These are phyloP conservation scores for Lepidium sativum DNA, from an alignment of 345 rosid genomes.

Conservation along the genomic window DNA sequence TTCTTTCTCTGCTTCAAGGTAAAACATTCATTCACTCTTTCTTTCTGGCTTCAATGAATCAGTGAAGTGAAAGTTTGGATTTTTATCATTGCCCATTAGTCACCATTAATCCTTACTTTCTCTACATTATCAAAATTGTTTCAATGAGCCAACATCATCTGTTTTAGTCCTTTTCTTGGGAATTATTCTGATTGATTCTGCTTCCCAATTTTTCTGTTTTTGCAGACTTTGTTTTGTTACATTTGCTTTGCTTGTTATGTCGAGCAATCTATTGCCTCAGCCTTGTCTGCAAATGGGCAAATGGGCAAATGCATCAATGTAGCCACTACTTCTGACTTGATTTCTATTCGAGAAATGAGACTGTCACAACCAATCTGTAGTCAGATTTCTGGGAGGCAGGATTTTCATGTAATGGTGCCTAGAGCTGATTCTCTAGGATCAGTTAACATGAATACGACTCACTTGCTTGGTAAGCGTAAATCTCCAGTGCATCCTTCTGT, in stretches of 20 bases:
- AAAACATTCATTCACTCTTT: not conserved
- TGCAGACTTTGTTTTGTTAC: not conserved
- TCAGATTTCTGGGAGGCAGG: conserved; percentile 17
- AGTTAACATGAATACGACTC: conserved; percentile 28
- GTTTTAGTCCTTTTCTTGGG: no score
- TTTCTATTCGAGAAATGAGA: conserved; percentile 21
- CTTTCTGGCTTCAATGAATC: not conserved
- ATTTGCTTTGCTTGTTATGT: conserved; percentile 36
- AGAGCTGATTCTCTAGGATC: conserved; percentile 26
- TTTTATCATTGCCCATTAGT: not conserved
- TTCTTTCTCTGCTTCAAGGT: not conserved
- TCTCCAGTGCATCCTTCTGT: conserved; percentile 33
- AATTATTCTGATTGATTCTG: not conserved
- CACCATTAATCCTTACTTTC: not conserved
- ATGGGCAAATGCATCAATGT: conserved; percentile 20
- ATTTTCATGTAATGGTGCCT: conserved; percentile 21
- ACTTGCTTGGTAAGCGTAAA: conserved; percentile 49
- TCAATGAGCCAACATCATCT: not conserved
- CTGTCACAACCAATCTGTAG: conserved; percentile 4
- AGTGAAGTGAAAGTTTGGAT: not conserved
- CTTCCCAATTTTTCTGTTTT: not conserved
- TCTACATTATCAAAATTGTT: not conserved
- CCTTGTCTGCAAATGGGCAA: conserved; percentile 28
- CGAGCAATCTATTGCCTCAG: conserved; percentile 46
- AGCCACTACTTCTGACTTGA: conserved; percentile 19